Conservation (phyloP, 345 rosid genomes). For the Populus simonii region DNA sequence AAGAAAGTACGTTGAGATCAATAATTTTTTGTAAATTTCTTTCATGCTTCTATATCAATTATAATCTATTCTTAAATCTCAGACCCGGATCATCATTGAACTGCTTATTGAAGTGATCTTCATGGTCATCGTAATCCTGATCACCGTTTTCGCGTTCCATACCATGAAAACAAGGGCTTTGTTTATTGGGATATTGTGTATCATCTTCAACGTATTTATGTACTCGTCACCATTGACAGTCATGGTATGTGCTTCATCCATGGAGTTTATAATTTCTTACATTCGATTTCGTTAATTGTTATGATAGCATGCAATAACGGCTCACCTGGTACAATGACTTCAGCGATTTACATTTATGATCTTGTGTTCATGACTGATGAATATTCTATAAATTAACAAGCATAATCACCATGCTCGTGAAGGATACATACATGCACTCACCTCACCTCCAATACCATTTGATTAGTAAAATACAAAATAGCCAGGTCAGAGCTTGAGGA, state of each 20-base stretch:
- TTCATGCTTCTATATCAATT: background rate
- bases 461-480: no score
- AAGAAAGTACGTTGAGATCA: conserved; percentile 37
- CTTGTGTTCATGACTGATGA: background rate
- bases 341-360: no score
- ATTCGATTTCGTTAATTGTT: background rate
- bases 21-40: no score
- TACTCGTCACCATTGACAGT: conserved; percentile 21
- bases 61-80: background rate
- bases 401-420: no score
- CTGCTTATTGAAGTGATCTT: conserved; percentile 45
- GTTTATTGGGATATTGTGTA: conserved; percentile 17
- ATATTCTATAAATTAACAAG: background rate
- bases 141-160: background rate
- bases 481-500: no score
- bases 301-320: no score
- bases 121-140: conserved; percentile 19
- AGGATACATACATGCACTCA: no score
- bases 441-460: no score
- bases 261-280: background rate
- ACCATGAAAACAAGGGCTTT: background rate
- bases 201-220: conserved; percentile 15
- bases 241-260: conserved; percentile 1
- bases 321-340: no score
- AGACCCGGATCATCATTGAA: conserved; percentile 29